Evolutionary conservation across 2,329 filamentous ascomycete species (phyloP).

Genomic region (Fusarium sp.): DNA sequence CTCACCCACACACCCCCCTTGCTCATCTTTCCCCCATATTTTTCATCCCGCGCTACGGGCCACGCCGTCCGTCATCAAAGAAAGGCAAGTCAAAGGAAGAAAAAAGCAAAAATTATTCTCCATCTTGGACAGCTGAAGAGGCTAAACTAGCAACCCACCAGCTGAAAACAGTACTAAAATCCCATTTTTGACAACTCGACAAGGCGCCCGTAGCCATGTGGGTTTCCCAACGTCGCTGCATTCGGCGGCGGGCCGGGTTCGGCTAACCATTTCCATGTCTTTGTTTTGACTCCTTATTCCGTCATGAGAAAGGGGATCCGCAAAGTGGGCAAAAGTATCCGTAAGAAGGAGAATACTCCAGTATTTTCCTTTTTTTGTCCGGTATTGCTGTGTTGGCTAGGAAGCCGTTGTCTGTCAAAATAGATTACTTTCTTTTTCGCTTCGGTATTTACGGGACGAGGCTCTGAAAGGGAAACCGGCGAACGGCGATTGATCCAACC

Average conservation of each 20-base stretch:
- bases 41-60: not conserved
- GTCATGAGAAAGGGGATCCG: not conserved
- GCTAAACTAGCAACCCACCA: not conserved
- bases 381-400: not conserved
- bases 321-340: not conserved
- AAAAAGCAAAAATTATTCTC: not conserved
- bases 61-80: not conserved
- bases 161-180: not conserved
- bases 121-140: not conserved
- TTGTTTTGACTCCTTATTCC: not conserved
- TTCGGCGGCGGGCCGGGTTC: conserved; percentile 30
- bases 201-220: conserved; percentile 25
- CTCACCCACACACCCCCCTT: not conserved
- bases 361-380: not conserved
- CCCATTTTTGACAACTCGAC: not conserved
- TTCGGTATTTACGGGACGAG: not conserved
- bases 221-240: conserved; percentile 38
- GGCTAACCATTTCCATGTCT: conserved; percentile 29
- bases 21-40: not conserved
- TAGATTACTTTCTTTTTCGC: not conserved
- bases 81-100: not conserved
- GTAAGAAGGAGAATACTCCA: not conserved
- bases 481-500: not conserved
- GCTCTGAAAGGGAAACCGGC: not conserved
- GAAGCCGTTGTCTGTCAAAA: not conserved